phyloP scores from a whole-genome alignment of 2,329 filamentous ascomycete species.

The Thelonectria rubi region DNA sequence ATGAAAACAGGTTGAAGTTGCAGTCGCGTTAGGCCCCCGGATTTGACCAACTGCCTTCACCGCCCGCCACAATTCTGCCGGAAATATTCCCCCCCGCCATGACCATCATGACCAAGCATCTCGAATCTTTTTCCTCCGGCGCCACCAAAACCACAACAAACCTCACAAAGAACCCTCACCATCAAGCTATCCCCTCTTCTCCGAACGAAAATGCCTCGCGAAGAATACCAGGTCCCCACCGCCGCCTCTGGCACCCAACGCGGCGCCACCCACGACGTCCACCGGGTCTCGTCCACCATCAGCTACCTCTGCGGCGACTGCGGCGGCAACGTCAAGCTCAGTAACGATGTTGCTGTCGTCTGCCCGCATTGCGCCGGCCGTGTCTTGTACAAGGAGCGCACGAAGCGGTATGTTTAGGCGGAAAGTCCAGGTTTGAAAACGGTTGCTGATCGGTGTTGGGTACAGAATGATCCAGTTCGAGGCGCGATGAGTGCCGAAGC shows the following conservation, averaged over 20 bases:
- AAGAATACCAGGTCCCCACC: conserved; percentile 79
- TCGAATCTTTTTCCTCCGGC: conserved; percentile 29
- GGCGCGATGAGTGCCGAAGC: conserved; percentile 69
- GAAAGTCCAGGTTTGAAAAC: not conserved
- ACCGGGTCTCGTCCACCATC: conserved; percentile 51
- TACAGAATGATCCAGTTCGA: conserved; percentile 97
- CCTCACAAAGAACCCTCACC: not conserved
- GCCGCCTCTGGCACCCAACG: conserved; percentile 55
- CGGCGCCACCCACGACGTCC: conserved; percentile 52
- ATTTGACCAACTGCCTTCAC: conserved; percentile 19
- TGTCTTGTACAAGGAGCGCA: conserved; percentile 96
- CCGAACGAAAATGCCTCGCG: conserved; percentile 67
- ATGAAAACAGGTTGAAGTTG: not conserved
- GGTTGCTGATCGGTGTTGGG: conserved; percentile 16
- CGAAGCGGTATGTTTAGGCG: conserved; percentile 78
- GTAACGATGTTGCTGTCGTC: conserved; percentile 60
- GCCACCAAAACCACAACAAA: conserved; percentile 5
- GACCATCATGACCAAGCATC: conserved; percentile 36
- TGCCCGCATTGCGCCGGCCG: conserved; percentile 80
- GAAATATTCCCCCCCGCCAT: conserved; percentile 37
- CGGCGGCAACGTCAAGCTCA: conserved; percentile 52
- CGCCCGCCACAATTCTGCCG: conserved; percentile 39
- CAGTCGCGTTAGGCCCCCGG: not conserved
- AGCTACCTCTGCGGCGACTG: conserved; percentile 56
- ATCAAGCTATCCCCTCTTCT: not conserved